Evolutionary conservation across 805 yeast genomes (phyloP).

Genomic region (Lachancea quebecensis): DNA sequence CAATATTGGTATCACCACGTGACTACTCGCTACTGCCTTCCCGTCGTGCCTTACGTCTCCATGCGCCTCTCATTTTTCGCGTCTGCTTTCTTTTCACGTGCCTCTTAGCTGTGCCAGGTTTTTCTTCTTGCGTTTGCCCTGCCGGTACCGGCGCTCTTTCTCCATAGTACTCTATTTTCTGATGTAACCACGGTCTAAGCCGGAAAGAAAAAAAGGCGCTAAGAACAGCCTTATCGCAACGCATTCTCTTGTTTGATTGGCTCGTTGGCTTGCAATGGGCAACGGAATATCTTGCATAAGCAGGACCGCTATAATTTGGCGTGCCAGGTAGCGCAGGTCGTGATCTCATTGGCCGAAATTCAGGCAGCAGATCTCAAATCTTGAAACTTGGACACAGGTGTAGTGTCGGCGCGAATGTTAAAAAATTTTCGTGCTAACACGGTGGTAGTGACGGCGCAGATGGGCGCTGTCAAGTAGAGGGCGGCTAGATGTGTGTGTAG

Average conservation of each 20-base stretch:
- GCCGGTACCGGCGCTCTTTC: not conserved
- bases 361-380: not conserved
- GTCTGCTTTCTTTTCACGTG: not conserved
- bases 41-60: not conserved
- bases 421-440: not conserved
- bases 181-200: too few species aligned
- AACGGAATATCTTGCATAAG: too few species aligned
- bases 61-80: not conserved
- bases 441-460: not conserved
- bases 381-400: not conserved
- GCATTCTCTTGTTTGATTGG: not conserved
- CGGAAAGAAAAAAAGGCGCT: too few species aligned
- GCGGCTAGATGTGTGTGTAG: too few species aligned
- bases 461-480: not conserved
- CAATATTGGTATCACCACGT: too few species aligned
- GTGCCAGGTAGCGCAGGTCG: not conserved
- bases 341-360: not conserved
- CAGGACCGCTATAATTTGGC: too few species aligned
- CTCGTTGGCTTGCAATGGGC: not conserved
- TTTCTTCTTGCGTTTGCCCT: not conserved
- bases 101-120: too few species aligned
- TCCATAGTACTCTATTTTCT: too few species aligned
- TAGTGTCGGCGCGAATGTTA: not conserved
- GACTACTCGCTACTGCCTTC: too few species aligned
- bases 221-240: not conserved